Evolutionary conservation across 2,329 filamentous ascomycete species (phyloP).

Genomic region (Botrytis fabae): DNA sequence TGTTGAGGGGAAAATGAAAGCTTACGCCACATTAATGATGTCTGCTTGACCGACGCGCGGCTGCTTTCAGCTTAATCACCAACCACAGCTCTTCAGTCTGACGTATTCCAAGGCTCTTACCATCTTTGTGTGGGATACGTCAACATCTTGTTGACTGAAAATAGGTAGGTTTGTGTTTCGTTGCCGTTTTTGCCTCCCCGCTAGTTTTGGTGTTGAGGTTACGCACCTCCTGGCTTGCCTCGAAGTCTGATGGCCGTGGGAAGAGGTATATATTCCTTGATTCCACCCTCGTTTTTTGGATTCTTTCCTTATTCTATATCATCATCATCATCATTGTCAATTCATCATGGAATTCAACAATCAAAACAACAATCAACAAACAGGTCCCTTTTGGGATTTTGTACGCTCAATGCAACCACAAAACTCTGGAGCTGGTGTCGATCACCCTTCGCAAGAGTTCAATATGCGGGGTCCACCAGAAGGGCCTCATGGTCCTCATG

Average conservation of each 20-base stretch:
- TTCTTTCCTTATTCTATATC: constrained; percentile 5
- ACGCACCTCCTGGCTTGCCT: constrained; percentile 22
- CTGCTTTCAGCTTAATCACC: constrained; percentile 9
- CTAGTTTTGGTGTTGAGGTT: constrained; percentile 6
- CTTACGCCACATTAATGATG: constrained; percentile 12
- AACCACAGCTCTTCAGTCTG: constrained; percentile 17
- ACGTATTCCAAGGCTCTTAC: neutral
- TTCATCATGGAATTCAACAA: constrained; percentile 38
- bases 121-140: neutral
- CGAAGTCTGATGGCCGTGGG: neutral
- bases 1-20: neutral
- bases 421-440: constrained; percentile 35
- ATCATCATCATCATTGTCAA: constrained; percentile 22
- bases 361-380: constrained; percentile 27
- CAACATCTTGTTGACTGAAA: constrained; percentile 6
- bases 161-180: constrained; percentile 8
- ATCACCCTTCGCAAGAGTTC: constrained; percentile 32
- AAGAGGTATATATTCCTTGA: constrained; percentile 19
- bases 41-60: constrained; percentile 12
- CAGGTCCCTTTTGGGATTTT: constrained; percentile 39
- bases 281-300: neutral
- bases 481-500: neutral
- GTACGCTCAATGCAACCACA: constrained; percentile 33
- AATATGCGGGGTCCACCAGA: constrained; percentile 23
- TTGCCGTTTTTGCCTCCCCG: constrained; percentile 13